Percentiles rank a stretch among this genome's conserved stretches.
phyloP scores from a whole-genome alignment of 805 yeast species.

The Metschnikowia orientalis region DNA sequence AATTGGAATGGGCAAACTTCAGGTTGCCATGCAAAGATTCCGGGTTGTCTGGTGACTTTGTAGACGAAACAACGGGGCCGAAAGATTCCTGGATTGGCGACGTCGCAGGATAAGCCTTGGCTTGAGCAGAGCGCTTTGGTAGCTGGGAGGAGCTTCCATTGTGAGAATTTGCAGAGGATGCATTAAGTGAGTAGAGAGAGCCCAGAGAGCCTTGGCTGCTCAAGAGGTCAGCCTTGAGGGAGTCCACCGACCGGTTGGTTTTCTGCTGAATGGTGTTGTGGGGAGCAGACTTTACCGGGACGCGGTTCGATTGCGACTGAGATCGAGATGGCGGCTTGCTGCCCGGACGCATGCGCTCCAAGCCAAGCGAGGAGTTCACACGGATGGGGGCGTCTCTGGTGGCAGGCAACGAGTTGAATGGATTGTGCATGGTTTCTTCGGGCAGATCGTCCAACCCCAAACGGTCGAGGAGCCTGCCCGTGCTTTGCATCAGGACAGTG shows the following conservation, averaged over 20 bases:
- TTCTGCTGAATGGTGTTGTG: slow-evolving; percentile 17
- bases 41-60: slow-evolving; percentile 4
- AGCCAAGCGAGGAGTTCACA: slow-evolving; percentile 14
- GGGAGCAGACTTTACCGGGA: slow-evolving; percentile 12
- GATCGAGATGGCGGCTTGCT: slow-evolving; percentile 8
- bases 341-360: slow-evolving; percentile 17
- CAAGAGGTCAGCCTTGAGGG: slow-evolving; percentile 14
- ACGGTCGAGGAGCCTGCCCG: slow-evolving; percentile 18
- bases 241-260: slow-evolving; percentile 12
- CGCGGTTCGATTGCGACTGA: slow-evolving; percentile 6
- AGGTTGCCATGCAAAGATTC: background rate
- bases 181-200: slow-evolving; percentile 8
- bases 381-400: slow-evolving; percentile 13
- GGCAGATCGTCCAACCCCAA: slow-evolving; percentile 28
- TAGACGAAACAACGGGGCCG: slow-evolving; percentile 1
- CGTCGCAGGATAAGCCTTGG: slow-evolving; percentile 2
- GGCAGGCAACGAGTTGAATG: slow-evolving; percentile 4
- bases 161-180: background rate
- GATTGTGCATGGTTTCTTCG: slow-evolving; percentile 5
- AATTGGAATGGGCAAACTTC: slow-evolving; percentile 1
- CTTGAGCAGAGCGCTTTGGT: background rate
- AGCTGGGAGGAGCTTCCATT: background rate
- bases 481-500: slow-evolving; percentile 14
- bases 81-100: slow-evolving; percentile 6
- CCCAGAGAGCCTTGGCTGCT: slow-evolving; percentile 10